These are phyloP conservation scores for Malassezia arunalokei DNA, from an alignment of 1,284 basidiomycete species.

Conservation along the genomic window DNA sequence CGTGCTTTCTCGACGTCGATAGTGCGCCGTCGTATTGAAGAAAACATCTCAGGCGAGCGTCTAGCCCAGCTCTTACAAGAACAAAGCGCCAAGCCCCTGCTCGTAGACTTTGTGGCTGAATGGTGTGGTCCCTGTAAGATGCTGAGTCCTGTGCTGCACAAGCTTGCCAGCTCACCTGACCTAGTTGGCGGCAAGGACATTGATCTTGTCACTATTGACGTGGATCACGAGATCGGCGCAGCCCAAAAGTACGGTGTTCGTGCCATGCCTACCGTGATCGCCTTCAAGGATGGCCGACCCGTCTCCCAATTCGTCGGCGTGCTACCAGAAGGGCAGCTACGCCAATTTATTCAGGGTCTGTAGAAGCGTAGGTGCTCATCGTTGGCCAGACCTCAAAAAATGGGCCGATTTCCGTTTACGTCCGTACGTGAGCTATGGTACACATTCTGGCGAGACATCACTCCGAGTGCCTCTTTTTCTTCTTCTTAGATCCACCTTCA, in stretches of 20 bases:
- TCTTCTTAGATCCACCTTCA: background rate
- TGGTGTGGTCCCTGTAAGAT: slow-evolving; percentile 38
- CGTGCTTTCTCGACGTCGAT: slow-evolving; percentile 4
- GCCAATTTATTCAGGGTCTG: slow-evolving; percentile 26
- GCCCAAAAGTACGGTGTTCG: slow-evolving; percentile 18
- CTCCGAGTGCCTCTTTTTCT: background rate
- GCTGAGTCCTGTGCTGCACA: slow-evolving; percentile 25
- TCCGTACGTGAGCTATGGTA: background rate
- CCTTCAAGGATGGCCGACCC: slow-evolving; percentile 25
- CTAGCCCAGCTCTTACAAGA: slow-evolving; percentile 6
- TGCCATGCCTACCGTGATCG: slow-evolving; percentile 32
- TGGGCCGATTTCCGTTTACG: too few relatives aligned
- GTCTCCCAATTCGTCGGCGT: slow-evolving; percentile 26
- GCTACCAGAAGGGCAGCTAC: slow-evolving; percentile 25
- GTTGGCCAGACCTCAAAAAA: too few relatives aligned
- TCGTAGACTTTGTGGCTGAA: slow-evolving; percentile 33
- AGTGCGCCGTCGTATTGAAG: slow-evolving; percentile 7
- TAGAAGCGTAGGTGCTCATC: background rate
- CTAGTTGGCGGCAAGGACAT: slow-evolving; percentile 18
- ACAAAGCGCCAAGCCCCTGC: slow-evolving; percentile 9
- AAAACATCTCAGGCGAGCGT: slow-evolving; percentile 10
- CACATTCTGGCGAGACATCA: background rate
- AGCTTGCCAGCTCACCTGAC: slow-evolving; percentile 18
- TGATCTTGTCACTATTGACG: slow-evolving; percentile 29
- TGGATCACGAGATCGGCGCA: slow-evolving; percentile 23